Percentiles rank a stretch among this genome's conserved stretches.
Evolutionary conservation across 805 yeast species (phyloP).

Genomic region (Spathaspora arborariae): DNA sequence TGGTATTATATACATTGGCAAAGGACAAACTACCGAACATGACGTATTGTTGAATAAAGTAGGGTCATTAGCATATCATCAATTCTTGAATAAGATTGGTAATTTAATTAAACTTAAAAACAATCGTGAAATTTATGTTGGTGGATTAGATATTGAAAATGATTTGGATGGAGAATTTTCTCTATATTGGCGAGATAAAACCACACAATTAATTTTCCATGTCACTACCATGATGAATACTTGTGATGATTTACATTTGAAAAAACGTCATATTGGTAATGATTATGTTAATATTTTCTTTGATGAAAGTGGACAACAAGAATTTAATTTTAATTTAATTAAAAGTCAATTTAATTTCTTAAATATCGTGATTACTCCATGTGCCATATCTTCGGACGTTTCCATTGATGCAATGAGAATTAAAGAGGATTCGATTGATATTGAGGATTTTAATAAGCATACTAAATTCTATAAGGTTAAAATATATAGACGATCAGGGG

Average conservation of each 20-base stretch:
- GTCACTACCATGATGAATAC: constrained; percentile 82
- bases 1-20: constrained; percentile 73
- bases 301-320: constrained; percentile 59
- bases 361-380: constrained; percentile 74
- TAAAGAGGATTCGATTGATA: background rate
- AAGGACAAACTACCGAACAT: constrained; percentile 56
- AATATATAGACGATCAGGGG: constrained; percentile 59
- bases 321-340: constrained; percentile 67
- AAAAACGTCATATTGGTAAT: constrained; percentile 86
- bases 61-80: constrained; percentile 63
- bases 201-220: constrained; percentile 71
- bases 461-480: constrained; percentile 51
- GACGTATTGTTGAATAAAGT: constrained; percentile 60
- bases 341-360: constrained; percentile 80
- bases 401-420: constrained; percentile 3
- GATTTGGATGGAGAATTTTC: constrained; percentile 77
- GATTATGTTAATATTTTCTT: constrained; percentile 76
- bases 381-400: constrained; percentile 19
- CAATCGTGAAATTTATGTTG: constrained; percentile 53
- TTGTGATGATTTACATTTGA: constrained; percentile 29
- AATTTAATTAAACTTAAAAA: constrained; percentile 51
- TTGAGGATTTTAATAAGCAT: background rate
- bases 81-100: constrained; percentile 60
- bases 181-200: constrained; percentile 66
- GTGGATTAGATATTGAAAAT: constrained; percentile 72